These are phyloP conservation scores for Colletotrichum eleusines DNA, from an alignment of 2,329 filamentous ascomycete genomes.

Conservation along the genomic window DNA sequence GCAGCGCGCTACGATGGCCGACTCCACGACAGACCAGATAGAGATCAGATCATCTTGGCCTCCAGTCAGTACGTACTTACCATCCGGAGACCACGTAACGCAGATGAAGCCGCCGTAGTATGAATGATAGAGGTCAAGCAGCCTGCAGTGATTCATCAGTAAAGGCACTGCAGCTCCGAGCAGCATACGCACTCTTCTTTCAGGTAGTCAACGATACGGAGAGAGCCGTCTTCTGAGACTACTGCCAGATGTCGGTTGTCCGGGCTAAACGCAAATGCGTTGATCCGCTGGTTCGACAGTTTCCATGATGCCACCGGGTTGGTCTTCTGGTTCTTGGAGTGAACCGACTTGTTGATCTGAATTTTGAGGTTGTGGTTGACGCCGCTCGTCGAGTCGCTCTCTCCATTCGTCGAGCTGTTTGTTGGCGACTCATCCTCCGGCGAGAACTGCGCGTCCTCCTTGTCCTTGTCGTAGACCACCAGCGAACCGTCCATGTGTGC, in stretches of 20 bases:
- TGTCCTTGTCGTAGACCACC: constrained; percentile 97
- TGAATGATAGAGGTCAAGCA: constrained; percentile 88
- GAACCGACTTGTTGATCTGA: constrained; percentile 88
- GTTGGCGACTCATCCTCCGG: constrained; percentile 70
- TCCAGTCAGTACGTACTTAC: constrained; percentile 93
- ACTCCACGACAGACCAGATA: constrained; percentile 92
- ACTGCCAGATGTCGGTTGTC: constrained; percentile 89
- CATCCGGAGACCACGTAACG: constrained; percentile 97
- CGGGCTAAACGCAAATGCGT: constrained; percentile 92
- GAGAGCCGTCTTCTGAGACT: constrained; percentile 89
- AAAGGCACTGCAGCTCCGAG: neutral
- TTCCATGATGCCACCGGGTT: constrained; percentile 97
- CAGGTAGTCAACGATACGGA: constrained; percentile 92
- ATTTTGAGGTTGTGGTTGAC: constrained; percentile 63
- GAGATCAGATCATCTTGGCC: constrained; percentile 96
- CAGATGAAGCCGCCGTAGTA: constrained; percentile 96
- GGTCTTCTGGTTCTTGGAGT: constrained; percentile 91
- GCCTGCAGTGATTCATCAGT: constrained; percentile 60
- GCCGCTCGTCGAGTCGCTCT: constrained; percentile 49
- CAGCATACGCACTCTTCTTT: constrained; percentile 78
- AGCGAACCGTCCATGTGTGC: constrained; percentile 92
- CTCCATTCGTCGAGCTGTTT: constrained; percentile 51
- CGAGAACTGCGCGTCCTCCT: constrained; percentile 85
- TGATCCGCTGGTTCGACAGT: constrained; percentile 89
- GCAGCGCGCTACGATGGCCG: constrained; percentile 87